Conservation (phyloP, 805 yeast genomes). For the Grigorovia humatica region DNA sequence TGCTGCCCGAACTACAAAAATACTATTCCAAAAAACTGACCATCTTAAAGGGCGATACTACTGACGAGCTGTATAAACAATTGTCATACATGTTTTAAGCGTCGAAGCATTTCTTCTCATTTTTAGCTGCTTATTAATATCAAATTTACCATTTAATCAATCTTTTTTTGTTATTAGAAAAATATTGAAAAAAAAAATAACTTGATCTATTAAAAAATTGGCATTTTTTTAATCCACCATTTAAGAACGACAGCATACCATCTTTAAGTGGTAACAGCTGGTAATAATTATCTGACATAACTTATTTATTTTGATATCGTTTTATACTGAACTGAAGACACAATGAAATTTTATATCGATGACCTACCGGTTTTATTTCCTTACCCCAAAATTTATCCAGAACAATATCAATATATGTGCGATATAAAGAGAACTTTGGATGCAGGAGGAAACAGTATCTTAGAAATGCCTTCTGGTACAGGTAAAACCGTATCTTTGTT, state of each 20-base stretch:
- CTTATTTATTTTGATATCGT: too few species aligned
- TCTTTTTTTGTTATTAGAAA: too few species aligned
- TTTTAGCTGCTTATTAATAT: background rate
- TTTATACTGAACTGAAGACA: background rate
- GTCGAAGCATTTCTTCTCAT: too few species aligned
- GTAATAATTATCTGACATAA: too few species aligned
- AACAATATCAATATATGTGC: constrained; percentile 95
- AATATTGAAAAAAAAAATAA: too few species aligned
- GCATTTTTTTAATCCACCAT: too few species aligned
- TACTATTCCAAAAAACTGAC: constrained; percentile 45
- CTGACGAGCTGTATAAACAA: constrained; percentile 77
- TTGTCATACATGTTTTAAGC: constrained; percentile 21
- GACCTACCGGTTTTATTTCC: constrained; percentile 95
- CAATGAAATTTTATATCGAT: constrained; percentile 74
- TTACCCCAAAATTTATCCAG: constrained; percentile 93
- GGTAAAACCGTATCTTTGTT: constrained; percentile 92
- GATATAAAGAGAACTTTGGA: constrained; percentile 89
- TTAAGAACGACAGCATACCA: too few species aligned
- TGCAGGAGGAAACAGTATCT: constrained; percentile 90
- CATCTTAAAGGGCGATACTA: constrained; percentile 63
- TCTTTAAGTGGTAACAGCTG: too few species aligned
- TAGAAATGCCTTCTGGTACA: constrained; percentile 99
- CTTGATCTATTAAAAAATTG: too few species aligned
- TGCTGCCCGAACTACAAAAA: constrained; percentile 53
- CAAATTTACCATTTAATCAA: background rate